phyloP scores from a whole-genome alignment of 805 yeast species.

The Schizosaccharomyces lindneri region DNA sequence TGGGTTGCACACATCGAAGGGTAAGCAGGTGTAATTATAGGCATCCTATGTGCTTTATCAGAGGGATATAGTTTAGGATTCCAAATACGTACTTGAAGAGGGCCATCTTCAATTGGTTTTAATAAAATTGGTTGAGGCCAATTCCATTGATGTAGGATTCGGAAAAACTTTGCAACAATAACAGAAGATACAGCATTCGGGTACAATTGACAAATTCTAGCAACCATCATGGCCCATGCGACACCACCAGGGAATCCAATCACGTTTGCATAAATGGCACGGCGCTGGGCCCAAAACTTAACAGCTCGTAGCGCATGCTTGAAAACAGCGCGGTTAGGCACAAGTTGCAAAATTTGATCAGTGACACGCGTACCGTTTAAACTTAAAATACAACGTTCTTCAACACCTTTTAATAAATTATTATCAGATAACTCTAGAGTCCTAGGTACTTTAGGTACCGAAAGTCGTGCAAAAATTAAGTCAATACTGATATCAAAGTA shows the following conservation, averaged over 20 bases:
- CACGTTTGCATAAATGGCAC: constrained; percentile 83
- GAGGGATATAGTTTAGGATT: constrained; percentile 75
- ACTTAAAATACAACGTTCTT: constrained; percentile 73
- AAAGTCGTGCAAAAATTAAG: constrained; percentile 60
- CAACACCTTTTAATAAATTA: constrained; percentile 60
- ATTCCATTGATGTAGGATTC: constrained; percentile 67
- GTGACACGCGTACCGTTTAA: constrained; percentile 93
- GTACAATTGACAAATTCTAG: constrained; percentile 83
- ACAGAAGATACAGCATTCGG: constrained; percentile 91
- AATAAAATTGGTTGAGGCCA: constrained; percentile 97
- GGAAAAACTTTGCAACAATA: constrained; percentile 70
- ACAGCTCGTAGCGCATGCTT: constrained; percentile 79
- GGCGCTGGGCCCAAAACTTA: constrained; percentile 86
- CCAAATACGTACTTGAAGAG: constrained; percentile 89
- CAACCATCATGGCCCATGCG: constrained; percentile 99
- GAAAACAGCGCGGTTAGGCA: constrained; percentile 81
- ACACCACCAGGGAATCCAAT: constrained; percentile 99
- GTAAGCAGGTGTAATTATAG: constrained; percentile 92
- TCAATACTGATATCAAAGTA: constrained; percentile 85
- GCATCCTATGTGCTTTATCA: constrained; percentile 83
- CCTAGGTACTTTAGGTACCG: constrained; percentile 59
- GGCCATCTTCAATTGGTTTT: constrained; percentile 90
- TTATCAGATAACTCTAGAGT: constrained; percentile 60
- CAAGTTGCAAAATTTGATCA: constrained; percentile 69
- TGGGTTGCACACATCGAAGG: constrained; percentile 99